A percentile compares a stretch with the other conserved stretches of the same genome.
Evolutionary conservation across 768 basidiomycete genomes (phyloP).

Genomic region (Suillus weaverae): DNA sequence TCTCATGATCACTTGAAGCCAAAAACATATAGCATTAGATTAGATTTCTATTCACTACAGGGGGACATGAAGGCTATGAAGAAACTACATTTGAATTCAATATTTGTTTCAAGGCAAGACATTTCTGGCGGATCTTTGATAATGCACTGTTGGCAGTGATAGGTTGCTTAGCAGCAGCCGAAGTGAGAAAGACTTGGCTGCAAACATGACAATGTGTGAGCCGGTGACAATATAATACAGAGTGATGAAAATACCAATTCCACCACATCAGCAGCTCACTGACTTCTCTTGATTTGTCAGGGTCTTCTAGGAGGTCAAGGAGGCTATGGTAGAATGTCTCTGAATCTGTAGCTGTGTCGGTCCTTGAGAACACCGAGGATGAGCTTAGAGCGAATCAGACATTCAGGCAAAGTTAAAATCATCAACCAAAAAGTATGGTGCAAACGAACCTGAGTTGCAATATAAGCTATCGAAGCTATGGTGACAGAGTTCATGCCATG

Average conservation of each 20-base stretch:
- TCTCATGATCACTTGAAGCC: too few species aligned
- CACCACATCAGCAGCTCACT: slow-evolving; percentile 19
- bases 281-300: slow-evolving; percentile 18
- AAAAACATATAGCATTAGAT: too few species aligned
- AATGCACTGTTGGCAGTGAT: not conserved
- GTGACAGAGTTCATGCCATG: too few species aligned
- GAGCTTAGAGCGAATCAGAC: too few species aligned
- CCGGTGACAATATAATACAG: not conserved
- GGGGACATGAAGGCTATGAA: not conserved
- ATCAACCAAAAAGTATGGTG: too few species aligned
- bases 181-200: slow-evolving; percentile 12
- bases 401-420: too few species aligned
- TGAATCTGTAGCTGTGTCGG: too few species aligned
- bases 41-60: not conserved
- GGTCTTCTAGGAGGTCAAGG: slow-evolving; percentile 19
- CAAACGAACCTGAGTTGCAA: too few species aligned
- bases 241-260: slow-evolving; percentile 12
- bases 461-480: too few species aligned
- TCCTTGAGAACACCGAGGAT: too few species aligned
- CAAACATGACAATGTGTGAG: not conserved
- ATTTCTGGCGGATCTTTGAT: slow-evolving; percentile 3
- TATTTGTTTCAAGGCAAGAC: not conserved
- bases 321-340: too few species aligned
- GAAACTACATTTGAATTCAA: not conserved
- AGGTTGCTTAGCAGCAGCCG: not conserved